Base-by-base conservation (phyloP, 2,329 filamentous ascomycete species). In the Fusarium sterilihyphosum region DNA sequence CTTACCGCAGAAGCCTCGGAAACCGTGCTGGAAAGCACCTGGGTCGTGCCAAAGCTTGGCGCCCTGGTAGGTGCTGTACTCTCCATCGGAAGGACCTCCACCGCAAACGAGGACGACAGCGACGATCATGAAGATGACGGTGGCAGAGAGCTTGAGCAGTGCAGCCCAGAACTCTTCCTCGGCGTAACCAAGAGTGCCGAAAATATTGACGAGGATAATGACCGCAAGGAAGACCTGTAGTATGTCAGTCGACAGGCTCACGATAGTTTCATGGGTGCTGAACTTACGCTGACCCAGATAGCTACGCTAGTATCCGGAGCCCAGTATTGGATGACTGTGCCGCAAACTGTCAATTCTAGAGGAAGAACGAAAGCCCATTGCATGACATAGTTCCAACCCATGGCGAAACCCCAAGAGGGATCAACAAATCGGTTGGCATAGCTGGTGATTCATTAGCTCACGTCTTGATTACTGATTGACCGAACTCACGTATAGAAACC, bases 1-100 rank as follows among this genome's bases (percentile, higher is more conserved):
- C 59, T 92, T 91, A 67, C 87, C 88, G 80, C 92, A 94, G 71
- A 94, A 88, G 3, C 93, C 93, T 72, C 92, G 92, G 84, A 94
- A 94, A 35, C 92, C 92, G 77, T 93, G 90, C 79, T 92, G 84
- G 81, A 94, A 95, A 1, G 87, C 86, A 26, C 87, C 87, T 0
- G 87, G 84, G 31, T 86, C 78, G 61, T 87, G 79, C 87, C 88
- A 88, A 40, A 85, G 84, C 9, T 85, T 83, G 2, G 85, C 85
- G 20, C 89, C 87, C 77, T 82, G 86, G 78, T 89, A 89, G 17
- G 86, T 67, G 66, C 68, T 56, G 73, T 87, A 88, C 26, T 71
- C 61, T 40, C 87, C 86, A 29, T 77, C 82, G 2, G 83, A 85
- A 8, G 90, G 89, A 3, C 90, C 90, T 65, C 91, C 91, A 26